Conservation (phyloP, 2,329 filamentous ascomycete genomes). For the Diplodia intermedia region DNA sequence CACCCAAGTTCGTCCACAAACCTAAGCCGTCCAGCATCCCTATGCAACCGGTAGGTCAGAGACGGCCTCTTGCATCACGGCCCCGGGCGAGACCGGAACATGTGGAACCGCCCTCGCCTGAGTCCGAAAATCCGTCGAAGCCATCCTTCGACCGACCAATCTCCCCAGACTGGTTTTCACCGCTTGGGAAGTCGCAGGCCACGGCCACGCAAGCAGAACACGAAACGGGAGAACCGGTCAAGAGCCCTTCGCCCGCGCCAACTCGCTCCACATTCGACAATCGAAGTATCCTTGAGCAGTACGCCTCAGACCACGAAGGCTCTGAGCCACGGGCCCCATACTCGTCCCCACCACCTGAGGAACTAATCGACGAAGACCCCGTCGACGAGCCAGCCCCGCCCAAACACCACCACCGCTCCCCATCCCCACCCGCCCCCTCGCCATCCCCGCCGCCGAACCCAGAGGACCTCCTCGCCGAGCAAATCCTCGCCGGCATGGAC, state of each 20-base stretch:
- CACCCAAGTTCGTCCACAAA: conserved; percentile 10
- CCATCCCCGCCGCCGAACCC: not conserved
- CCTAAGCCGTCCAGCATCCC: conserved; percentile 13
- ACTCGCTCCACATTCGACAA: conserved; percentile 4
- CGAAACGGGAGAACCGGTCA: not conserved
- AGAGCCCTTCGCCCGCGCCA: conserved; percentile 3
- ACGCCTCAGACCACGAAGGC: conserved; percentile 34
- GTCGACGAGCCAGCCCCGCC: not conserved
- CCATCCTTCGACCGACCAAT: conserved; percentile 12
- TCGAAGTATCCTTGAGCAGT: conserved; percentile 31
- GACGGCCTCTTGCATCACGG: not conserved
- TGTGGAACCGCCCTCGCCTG: conserved; percentile 5
- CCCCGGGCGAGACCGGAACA: not conserved
- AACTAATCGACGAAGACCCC: not conserved
- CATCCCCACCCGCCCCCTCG: not conserved
- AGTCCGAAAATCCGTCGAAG: not conserved
- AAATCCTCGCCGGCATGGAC: conserved; percentile 50
- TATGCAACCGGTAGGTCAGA: conserved; percentile 14
- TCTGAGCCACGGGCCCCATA: conserved; percentile 26
- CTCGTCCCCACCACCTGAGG: not conserved
- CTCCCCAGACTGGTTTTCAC: conserved; percentile 29
- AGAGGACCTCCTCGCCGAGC: conserved; percentile 42
- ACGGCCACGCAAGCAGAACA: not conserved
- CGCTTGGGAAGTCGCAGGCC: conserved; percentile 3
- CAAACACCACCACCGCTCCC: not conserved